Evolutionary conservation across 768 basidiomycete genomes (phyloP), one percentile per base, ranked within the genome.

Genomic region (Tulasnella sp.): DNA sequence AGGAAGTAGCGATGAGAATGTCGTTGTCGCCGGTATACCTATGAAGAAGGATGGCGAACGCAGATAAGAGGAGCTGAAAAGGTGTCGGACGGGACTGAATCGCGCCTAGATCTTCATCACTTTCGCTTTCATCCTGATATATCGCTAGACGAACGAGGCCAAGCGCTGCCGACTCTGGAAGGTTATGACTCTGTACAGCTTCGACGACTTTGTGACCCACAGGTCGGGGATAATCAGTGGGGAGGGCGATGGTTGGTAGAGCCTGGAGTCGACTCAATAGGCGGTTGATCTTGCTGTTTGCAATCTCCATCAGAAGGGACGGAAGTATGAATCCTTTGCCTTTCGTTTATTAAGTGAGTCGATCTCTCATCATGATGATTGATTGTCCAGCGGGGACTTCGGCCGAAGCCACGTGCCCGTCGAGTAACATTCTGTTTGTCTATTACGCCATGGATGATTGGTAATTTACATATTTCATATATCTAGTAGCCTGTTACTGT

Each of bases 1-100:
- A 82, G 13, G 89, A 91, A 3, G 86, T 87, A 31, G 84, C 90
- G 60, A 99, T 83, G 53, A 95, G 74, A 55, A 99, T 72, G 59
- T 95, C 90, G 24, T 81, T 91, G 63, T 99, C 95, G 34, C 87
- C 92, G 0, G 95, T 96, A 67, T 90, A 95, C 35, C 93, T 75
- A 67, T 96, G 90, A 10, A 99, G 70, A 44, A 98, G 72, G 19
- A 93, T 82, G 9, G 78, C 75, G 67, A 99, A 95, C 0, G 93
- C 83, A n/a, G 95, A 77, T 37, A 96, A 72, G 39, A 96, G 76
- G 22, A 96, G 72, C 61, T 96, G 90, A 63, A 92, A 96, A 0
- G 85, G 82, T 2, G 92, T 86, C 3, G 91, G 81, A 37, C 74
- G 65, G 37, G 64, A 70, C 7, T 58, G 57, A 15, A 59, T 44